Evolutionary conservation across 2,329 filamentous ascomycete species (phyloP), one percentile per base, ranked within the genome.

Genomic region (Aspergillus neotritici): DNA sequence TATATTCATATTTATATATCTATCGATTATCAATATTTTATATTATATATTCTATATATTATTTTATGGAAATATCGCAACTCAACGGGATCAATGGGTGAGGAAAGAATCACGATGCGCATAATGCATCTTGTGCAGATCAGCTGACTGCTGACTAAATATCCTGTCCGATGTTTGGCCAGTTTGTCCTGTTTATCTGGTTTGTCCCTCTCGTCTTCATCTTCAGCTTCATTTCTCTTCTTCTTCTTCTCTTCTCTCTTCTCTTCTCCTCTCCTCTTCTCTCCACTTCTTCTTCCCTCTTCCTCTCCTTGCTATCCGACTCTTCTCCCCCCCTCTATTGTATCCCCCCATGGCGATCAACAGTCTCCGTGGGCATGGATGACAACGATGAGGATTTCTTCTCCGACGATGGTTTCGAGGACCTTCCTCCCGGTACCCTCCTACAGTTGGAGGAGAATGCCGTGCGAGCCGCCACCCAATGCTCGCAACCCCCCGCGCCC

Each of bases 371-470:
- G 67, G 67, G 66, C 58, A 72, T 72, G 70, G 70, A 70, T 62
- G 64, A 65, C 57, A 66, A 64, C 59, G 69, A 70, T 55, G 68
- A 72, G 58, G 69, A 71, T 45, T 66, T 66, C 54, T 72, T 72
- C 58, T 72, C 68, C 44, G 70, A 72, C 51, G 68, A 72, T 48
- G 65, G 64, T 48, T 67, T 71, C 53, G 71, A 72, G 46, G 65
- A 64, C 44, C 60, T 74, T 41, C 65, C 69, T 34, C 59, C 66
- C 21, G 58, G 67, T 41, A 66, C 69, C 14, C 55, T 71, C 38
- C 58, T 68, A 46, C 61, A 70, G 51, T 58, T 75, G 32, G 71
- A 74, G 51, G 62, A 73, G 45, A 59, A 66, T 55, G 71, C 70
- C n/a, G 63, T 64, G 40, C 60, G 60, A 46, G 68, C 68, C n/a